phyloP scores from a whole-genome alignment of 1,284 basidiomycete genomes.

The Trichosporon sp. region DNA sequence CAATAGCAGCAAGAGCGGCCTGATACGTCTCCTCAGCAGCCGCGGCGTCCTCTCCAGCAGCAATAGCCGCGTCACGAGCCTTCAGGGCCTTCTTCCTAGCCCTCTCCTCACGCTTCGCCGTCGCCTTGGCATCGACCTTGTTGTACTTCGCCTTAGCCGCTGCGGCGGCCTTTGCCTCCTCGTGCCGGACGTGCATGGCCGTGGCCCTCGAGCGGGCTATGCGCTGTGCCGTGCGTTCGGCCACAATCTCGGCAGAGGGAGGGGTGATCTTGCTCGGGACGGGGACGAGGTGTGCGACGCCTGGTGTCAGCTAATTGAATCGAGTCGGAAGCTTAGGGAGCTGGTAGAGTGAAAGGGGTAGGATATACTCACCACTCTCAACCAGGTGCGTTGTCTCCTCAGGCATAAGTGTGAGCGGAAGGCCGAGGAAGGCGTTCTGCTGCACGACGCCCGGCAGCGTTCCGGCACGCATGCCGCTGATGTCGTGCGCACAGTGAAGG shows the following conservation, averaged over 20 bases:
- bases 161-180: constrained; percentile 57
- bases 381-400: constrained; percentile 91
- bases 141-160: constrained; percentile 50
- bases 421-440: constrained; percentile 93
- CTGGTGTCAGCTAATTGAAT: constrained; percentile 57
- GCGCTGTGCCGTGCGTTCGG: constrained; percentile 46
- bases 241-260: constrained; percentile 63
- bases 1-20: constrained; percentile 20
- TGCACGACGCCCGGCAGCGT: constrained; percentile 93
- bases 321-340: too few relatives aligned
- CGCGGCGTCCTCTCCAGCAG: constrained; percentile 24
- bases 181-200: constrained; percentile 47
- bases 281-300: constrained; percentile 74
- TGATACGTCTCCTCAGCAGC: constrained; percentile 23
- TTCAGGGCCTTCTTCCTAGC: constrained; percentile 60
- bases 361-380: constrained; percentile 65
- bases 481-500: constrained; percentile 74
- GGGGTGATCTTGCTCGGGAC: constrained; percentile 65
- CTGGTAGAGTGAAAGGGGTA: too few relatives aligned
- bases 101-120: constrained; percentile 68
- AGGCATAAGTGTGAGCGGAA: constrained; percentile 82
- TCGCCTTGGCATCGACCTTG: constrained; percentile 62
- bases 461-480: constrained; percentile 83
- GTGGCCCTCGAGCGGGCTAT: constrained; percentile 34
- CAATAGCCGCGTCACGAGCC: constrained; percentile 35